These are phyloP conservation scores for Medicago ruthenica DNA, from an alignment of 306 rosid genomes.

Conservation along the genomic window DNA sequence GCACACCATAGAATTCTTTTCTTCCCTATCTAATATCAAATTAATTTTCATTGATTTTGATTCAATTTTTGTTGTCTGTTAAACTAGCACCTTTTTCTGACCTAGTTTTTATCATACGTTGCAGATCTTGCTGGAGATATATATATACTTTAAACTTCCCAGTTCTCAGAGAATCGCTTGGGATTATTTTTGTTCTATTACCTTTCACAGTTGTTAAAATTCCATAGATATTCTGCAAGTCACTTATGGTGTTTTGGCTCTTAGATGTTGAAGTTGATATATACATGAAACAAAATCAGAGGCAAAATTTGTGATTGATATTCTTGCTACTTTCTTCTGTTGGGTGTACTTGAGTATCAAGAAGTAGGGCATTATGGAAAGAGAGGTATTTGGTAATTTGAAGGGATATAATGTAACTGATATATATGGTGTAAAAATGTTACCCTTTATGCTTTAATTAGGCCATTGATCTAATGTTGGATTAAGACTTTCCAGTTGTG, in stretches of 20 bases:
- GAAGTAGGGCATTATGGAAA: conserved; percentile 10
- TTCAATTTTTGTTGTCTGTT: background rate
- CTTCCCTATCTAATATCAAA: background rate
- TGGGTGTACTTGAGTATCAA: background rate
- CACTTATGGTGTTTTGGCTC: conserved; percentile 6
- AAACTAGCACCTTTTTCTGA: conserved; percentile 5
- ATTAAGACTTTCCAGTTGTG: background rate
- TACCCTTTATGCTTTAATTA: background rate
- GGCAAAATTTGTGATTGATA: background rate
- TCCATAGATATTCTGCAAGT: background rate
- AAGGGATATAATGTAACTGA: conserved; percentile 3
- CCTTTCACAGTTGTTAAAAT: background rate
- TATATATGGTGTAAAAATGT: conserved; percentile 19
- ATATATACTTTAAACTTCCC: background rate
- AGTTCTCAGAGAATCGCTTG: conserved; percentile 3
- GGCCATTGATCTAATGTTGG: background rate
- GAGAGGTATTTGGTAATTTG: background rate
- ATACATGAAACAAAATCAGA: conserved; percentile 16
- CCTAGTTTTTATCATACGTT: conserved; percentile 8
- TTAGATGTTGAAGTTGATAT: conserved; percentile 1
- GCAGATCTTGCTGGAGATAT: conserved; percentile 9
- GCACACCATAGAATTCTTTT: too few relatives aligned
- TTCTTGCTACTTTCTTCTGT: background rate
- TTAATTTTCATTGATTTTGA: background rate
- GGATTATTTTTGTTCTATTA: background rate